Conservation (phyloP, 305 asterid species). For the Fraxinus albicans region DNA sequence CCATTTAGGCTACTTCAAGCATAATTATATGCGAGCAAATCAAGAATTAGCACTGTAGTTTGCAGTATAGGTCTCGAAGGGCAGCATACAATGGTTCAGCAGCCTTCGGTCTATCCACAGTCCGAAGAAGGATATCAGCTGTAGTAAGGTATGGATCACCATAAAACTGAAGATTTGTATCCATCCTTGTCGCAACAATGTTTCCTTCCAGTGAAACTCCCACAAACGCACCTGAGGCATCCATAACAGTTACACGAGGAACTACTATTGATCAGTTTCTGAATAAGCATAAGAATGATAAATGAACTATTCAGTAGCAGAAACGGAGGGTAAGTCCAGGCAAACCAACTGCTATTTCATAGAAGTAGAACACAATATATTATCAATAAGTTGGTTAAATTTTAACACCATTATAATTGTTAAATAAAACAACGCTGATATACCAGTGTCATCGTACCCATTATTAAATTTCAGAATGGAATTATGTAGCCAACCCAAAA, state of each 20-base stretch:
- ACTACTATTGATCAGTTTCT: not conserved
- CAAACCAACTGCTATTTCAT: not conserved
- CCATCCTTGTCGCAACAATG: slow-evolving; percentile 82
- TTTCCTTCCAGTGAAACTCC: slow-evolving; percentile 96
- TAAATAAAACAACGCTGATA: not conserved
- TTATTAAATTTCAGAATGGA: not conserved
- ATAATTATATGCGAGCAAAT: not conserved
- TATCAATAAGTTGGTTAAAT: not conserved
- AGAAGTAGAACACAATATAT: not conserved
- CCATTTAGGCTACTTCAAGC: not conserved
- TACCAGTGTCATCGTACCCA: not conserved
- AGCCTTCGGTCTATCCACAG: slow-evolving; percentile 87
- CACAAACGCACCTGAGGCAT: slow-evolving; percentile 77
- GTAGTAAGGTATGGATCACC: slow-evolving; percentile 96
- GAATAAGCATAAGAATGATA: not conserved
- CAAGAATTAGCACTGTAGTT: slow-evolving; percentile 39
- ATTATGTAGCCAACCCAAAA: not conserved
- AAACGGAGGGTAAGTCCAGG: not conserved
- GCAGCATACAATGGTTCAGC: slow-evolving; percentile 86
- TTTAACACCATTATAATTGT: too few species aligned
- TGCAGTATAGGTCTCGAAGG: slow-evolving; percentile 61
- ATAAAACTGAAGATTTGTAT: slow-evolving; percentile 78
- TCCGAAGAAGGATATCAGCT: slow-evolving; percentile 83
- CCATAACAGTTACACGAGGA: slow-evolving; percentile 19
- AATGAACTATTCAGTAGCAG: not conserved